Evolutionary conservation across 805 yeast genomes (phyloP), one percentile per base, ranked within the genome.

Genomic region (Zygoascus biomembranicola): DNA sequence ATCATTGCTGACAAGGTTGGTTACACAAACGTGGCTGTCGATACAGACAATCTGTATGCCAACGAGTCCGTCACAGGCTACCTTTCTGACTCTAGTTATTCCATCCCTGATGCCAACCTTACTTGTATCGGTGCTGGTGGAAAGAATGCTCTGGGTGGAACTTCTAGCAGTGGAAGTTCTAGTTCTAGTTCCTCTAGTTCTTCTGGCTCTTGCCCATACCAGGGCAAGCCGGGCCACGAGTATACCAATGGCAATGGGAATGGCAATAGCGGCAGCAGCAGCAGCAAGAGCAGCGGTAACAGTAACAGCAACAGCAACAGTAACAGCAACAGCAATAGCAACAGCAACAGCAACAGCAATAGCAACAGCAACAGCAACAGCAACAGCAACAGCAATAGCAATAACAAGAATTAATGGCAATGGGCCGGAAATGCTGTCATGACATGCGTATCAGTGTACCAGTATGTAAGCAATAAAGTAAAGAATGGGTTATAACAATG

Each of bases 1-100:
- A 23, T 70, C 23, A 70, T 77, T 55, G 78, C 79, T 55, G 58
- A 69, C 58, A 64, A 64, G 57, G 58, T 70, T 11, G 56, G 52
- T 10, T 58, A 57, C 56, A 31, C 19, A 16, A 59, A 59, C 51
- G 13, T 46, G 37, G 14, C n/a, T 18, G 55, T 52, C 43, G 53
- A 57, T 50, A 52, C 57, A 14, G 28, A 50, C 28, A 37, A 52
- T 32, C 13, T 56, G 19, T 53, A 28, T 48, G 48, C 45, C 46
- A 56, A 56, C 52, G 35, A 52, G 50, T 54, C 57, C 31, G 51
- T 26, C 11, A 28, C 46, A 2, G 59, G 59, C 14, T 54, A 43
- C 42, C 41, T 54, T 43, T 14, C 43, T 35, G 52, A 53, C 35
- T 9, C 26, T 11, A 16, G 32, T 13, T 9, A 45, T 26, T 49